Percentiles rank a stretch among this genome's conserved stretches.
Evolutionary conservation across 257 asterid species (phyloP).

Genomic region (Solanum bulbocastanum): DNA sequence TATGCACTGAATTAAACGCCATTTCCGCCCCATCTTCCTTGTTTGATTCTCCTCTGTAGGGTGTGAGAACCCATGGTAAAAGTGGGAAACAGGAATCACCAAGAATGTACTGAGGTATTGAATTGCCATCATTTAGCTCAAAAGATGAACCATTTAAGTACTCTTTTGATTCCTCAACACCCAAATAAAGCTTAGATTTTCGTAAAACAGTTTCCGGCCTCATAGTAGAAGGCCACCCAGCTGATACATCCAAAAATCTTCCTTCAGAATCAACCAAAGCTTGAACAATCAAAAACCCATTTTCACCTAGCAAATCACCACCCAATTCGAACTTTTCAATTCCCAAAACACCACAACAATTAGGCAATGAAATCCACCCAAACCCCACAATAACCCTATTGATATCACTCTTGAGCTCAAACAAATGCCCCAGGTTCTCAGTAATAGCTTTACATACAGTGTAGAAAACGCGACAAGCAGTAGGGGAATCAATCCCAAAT

Average conservation of each 20-base stretch:
- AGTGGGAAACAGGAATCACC: conserved; percentile 76
- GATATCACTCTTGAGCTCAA: conserved; percentile 67
- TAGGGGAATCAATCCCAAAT: conserved; percentile 39
- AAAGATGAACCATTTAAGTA: conserved; percentile 58
- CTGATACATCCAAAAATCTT: conserved; percentile 84
- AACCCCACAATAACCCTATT: conserved; percentile 65
- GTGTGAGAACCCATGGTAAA: conserved; percentile 78
- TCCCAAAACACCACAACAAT: conserved; percentile 86
- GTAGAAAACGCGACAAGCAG: conserved; percentile 69
- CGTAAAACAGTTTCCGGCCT: conserved; percentile 40
- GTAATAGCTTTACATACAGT: conserved; percentile 64
- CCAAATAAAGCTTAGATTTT: conserved; percentile 47
- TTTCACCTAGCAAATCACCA: conserved; percentile 21
- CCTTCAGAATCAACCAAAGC: conserved; percentile 94
- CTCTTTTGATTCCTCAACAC: conserved; percentile 54
- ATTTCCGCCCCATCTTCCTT: conserved; percentile 17
- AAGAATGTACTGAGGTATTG: conserved; percentile 66
- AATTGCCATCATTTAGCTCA: conserved; percentile 37
- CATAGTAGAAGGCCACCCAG: conserved; percentile 75
- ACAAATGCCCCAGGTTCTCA: conserved; percentile 68
- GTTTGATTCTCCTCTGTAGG: conserved; percentile 16
- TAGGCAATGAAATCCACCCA: conserved; percentile 85
- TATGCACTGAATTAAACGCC: conserved; percentile 55
- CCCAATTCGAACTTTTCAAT: conserved; percentile 54
- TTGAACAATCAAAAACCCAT: conserved; percentile 53